phyloP scores from a whole-genome alignment of 768 basidiomycete species.

The Termitomyces sp. region DNA sequence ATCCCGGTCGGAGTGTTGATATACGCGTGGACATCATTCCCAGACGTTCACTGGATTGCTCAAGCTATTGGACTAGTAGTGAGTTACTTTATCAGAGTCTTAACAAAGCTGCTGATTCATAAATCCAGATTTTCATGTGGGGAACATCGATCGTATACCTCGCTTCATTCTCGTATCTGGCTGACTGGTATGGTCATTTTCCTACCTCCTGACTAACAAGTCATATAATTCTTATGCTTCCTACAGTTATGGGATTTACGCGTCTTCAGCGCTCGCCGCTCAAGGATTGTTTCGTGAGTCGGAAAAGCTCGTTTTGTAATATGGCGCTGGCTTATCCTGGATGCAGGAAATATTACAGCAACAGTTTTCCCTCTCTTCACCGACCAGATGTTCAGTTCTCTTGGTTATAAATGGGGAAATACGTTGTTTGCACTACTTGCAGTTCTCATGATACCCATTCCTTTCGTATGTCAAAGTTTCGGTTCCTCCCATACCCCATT shows the following conservation, averaged over 20 bases:
- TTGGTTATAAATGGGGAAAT: slow-evolving; percentile 60
- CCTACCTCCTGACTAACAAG: too few species aligned
- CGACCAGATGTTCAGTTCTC: slow-evolving; percentile 48
- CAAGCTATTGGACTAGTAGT: slow-evolving; percentile 50
- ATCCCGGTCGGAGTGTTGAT: slow-evolving; percentile 65
- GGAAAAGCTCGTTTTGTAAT: too few species aligned
- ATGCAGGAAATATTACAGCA: slow-evolving; percentile 46
- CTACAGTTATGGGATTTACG: slow-evolving; percentile 55
- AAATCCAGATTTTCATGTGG: slow-evolving; percentile 48
- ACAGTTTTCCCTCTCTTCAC: slow-evolving; percentile 63
- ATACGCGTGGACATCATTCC: slow-evolving; percentile 64
- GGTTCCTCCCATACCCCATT: not conserved
- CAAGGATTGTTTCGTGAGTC: slow-evolving; percentile 50
- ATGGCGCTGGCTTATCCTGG: too few species aligned
- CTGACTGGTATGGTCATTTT: slow-evolving; percentile 49
- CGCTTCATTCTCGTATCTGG: slow-evolving; percentile 57
- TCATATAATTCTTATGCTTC: too few species aligned
- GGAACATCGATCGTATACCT: slow-evolving; percentile 53
- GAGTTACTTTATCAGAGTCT: slow-evolving; percentile 13
- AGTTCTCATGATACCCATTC: slow-evolving; percentile 53
- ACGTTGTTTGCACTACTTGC: slow-evolving; percentile 54
- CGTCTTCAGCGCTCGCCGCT: slow-evolving; percentile 66
- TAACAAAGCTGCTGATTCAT: too few species aligned
- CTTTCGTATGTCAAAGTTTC: slow-evolving; percentile 38
- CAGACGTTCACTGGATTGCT: slow-evolving; percentile 57